A percentile compares a stretch with the other conserved stretches of the same genome.
Conservation (phyloP, 306 rosid genomes). For the Hippophae gyantsensis region DNA sequence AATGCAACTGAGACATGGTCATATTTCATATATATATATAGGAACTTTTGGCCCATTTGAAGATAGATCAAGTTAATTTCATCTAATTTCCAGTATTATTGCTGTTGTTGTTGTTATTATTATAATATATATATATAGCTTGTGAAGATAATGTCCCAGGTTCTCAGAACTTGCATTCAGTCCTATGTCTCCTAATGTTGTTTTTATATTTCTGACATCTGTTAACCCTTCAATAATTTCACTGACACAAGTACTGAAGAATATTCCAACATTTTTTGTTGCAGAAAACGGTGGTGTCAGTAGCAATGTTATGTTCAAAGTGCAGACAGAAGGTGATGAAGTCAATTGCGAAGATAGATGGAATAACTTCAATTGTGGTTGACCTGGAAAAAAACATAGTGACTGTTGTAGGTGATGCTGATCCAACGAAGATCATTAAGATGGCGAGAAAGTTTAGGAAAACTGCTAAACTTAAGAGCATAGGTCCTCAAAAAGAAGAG, state of each 20-base stretch:
- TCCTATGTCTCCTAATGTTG: too few relatives aligned
- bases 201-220: constrained; percentile 16
- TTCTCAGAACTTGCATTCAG: constrained; percentile 12
- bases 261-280: constrained; percentile 14
- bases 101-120: neutral
- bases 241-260: constrained; percentile 23
- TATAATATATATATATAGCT: neutral
- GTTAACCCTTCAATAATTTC: constrained; percentile 3
- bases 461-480: constrained; percentile 28
- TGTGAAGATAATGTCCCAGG: constrained; percentile 40
- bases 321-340: constrained; percentile 47
- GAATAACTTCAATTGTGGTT: constrained; percentile 36
- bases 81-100: constrained; percentile 2
- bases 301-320: constrained; percentile 40
- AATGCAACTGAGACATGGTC: neutral
- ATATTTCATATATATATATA: constrained; percentile 6
- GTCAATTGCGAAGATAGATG: constrained; percentile 37
- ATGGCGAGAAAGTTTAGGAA: constrained; percentile 41
- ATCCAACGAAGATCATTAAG: constrained; percentile 42
- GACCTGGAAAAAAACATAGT: constrained; percentile 34
- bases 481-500: constrained; percentile 35
- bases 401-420: constrained; percentile 50
- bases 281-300: constrained; percentile 56
- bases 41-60: constrained; percentile 8
- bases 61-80: constrained; percentile 14